phyloP scores from a whole-genome alignment of 2,329 filamentous ascomycete species.

The Rhinocladiella similis region DNA sequence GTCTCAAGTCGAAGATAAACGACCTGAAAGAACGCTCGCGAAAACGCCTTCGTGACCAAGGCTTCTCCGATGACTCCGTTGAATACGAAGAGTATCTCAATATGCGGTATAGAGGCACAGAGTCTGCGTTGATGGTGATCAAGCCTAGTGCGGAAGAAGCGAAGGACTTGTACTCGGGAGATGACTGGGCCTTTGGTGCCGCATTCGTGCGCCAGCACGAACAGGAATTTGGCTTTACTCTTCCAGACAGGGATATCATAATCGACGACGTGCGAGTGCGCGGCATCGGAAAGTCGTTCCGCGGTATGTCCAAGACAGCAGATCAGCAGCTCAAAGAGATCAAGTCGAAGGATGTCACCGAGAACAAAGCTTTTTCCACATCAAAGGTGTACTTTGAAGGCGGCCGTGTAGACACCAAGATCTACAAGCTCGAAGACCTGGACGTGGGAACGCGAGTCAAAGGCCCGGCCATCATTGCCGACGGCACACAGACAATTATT shows the following conservation, averaged over 20 bases:
- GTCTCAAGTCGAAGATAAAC: constrained; percentile 71
- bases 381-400: constrained; percentile 82
- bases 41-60: constrained; percentile 69
- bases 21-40: constrained; percentile 76
- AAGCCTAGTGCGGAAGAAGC: constrained; percentile 67
- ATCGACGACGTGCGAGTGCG: constrained; percentile 86
- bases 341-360: constrained; percentile 57
- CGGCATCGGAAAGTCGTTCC: constrained; percentile 85
- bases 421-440: constrained; percentile 79
- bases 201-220: constrained; percentile 86
- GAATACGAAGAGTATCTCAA: constrained; percentile 91
- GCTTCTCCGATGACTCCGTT: constrained; percentile 72
- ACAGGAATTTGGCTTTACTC: constrained; percentile 89
- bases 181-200: constrained; percentile 78
- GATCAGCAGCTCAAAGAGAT: constrained; percentile 78
- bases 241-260: constrained; percentile 82
- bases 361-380: constrained; percentile 65
- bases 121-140: constrained; percentile 86
- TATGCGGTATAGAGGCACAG: constrained; percentile 87
- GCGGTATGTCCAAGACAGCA: constrained; percentile 75
- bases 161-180: constrained; percentile 59
- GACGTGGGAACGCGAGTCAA: constrained; percentile 69
- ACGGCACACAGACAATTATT: constrained; percentile 77
- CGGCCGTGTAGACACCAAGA: constrained; percentile 72
- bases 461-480: constrained; percentile 83